A percentile compares a stretch with the other conserved stretches of the same genome.
Evolutionary conservation across 139 green algal species (phyloP).

Genomic region (Tetradesmus lagerheimii): DNA sequence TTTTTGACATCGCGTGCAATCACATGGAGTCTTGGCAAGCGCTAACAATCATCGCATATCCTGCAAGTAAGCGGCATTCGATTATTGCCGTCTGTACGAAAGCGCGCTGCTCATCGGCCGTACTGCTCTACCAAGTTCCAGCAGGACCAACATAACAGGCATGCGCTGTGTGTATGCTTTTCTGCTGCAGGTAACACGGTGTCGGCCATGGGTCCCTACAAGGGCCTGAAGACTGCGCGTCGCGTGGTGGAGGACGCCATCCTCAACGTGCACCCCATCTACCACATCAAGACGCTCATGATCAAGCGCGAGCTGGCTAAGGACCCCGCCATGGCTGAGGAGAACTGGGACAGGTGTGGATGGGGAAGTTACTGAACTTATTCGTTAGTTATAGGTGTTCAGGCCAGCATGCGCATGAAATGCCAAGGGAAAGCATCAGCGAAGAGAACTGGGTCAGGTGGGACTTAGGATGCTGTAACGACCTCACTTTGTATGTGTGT

Average conservation of each 20-base stretch:
- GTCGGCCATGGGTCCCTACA: conserved; percentile 93
- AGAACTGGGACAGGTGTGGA: conserved; percentile 94
- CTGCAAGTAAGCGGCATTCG: too few relatives aligned
- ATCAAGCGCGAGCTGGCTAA: conserved; percentile 99
- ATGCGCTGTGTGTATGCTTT: background rate
- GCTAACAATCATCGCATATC: too few relatives aligned
- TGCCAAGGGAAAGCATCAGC: conserved; percentile 71
- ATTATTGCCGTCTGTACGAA: too few relatives aligned
- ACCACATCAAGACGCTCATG: conserved; percentile 99
- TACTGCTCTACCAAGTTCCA: too few relatives aligned
- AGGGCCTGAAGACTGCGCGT: conserved; percentile 93
- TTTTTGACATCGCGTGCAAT: too few relatives aligned
- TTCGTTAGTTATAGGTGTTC: too few relatives aligned
- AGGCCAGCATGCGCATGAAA: too few relatives aligned
- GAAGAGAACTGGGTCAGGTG: conserved; percentile 94
- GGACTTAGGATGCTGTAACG: background rate
- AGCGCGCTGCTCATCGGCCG: too few relatives aligned
- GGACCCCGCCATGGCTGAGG: conserved; percentile 85
- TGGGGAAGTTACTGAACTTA: too few relatives aligned
- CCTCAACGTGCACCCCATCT: conserved; percentile 96
- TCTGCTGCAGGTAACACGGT: conserved; percentile 90
- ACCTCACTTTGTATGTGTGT: too few relatives aligned
- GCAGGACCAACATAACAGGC: too few relatives aligned
- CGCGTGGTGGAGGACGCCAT: conserved; percentile 99
- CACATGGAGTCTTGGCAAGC: too few relatives aligned